Conservation (phyloP, 495 filamentous ascomycete species). For the Lophiotrema nucula region DNA sequence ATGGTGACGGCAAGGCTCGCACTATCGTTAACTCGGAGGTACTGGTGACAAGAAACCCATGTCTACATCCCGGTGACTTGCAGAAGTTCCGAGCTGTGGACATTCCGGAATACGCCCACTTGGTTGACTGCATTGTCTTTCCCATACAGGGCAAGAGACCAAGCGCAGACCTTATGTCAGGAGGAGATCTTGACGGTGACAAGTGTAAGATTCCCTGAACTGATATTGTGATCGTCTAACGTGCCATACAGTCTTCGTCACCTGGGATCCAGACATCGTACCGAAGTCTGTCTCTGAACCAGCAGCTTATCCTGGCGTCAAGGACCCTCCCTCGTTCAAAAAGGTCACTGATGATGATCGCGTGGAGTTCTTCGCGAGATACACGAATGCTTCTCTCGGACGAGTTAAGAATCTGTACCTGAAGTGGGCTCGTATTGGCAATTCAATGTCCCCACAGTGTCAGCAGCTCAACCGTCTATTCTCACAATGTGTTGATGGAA, state of each 20-base stretch:
- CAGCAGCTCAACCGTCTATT: constrained; percentile 56
- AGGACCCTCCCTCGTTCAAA: constrained; percentile 46
- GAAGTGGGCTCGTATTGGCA: constrained; percentile 50
- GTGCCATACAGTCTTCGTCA: constrained; percentile 49
- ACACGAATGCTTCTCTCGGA: constrained; percentile 50
- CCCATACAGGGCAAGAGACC: constrained; percentile 48
- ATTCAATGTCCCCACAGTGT: constrained; percentile 49
- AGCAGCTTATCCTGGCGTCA: constrained; percentile 49
- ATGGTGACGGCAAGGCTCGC: constrained; percentile 44
- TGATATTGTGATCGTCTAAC: no score
- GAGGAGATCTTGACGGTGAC: constrained; percentile 55
- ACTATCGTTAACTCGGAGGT: constrained; percentile 46
- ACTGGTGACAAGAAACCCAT: constrained; percentile 53
- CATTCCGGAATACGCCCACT: constrained; percentile 44
- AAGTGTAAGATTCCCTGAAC: constrained; percentile 44
- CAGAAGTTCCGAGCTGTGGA: constrained; percentile 52
- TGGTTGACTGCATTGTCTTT: constrained; percentile 55
- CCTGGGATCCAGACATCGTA: constrained; percentile 52
- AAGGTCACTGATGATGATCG: constrained; percentile 49
- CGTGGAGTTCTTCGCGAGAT: constrained; percentile 50
- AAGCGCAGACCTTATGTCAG: constrained; percentile 55
- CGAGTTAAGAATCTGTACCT: constrained; percentile 53
- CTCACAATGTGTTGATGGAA: constrained; percentile 53
- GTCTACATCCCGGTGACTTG: constrained; percentile 54
- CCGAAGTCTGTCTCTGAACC: constrained; percentile 46